A percentile compares a stretch with the other conserved stretches of the same genome.
phyloP scores from a whole-genome alignment of 169 alveolate species.

The Cardiosporidium cionae region DNA sequence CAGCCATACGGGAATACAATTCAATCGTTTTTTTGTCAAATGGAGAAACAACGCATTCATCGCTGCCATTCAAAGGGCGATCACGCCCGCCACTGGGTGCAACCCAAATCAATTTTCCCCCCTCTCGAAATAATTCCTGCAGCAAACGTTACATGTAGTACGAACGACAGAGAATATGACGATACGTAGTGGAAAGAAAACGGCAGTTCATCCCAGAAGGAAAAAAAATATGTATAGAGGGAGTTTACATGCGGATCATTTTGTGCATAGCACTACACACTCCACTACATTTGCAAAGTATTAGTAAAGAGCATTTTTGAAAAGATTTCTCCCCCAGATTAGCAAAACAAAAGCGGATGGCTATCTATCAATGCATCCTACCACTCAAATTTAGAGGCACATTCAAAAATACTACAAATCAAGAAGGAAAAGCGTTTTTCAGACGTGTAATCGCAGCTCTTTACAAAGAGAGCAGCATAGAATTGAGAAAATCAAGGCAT shows the following conservation, averaged over 20 bases:
- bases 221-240: not conserved
- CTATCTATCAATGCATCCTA: no score
- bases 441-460: no score
- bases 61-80: conserved; percentile 11
- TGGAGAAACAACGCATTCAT: not conserved
- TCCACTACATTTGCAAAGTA: no score
- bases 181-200: not conserved
- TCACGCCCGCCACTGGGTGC: conserved; percentile 42
- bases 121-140: conserved; percentile 16
- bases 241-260: not conserved
- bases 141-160: not conserved
- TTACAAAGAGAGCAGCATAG: no score
- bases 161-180: not conserved
- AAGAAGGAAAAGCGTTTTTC: no score
- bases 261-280: no score
- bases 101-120: conserved; percentile 27
- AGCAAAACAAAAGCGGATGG: no score
- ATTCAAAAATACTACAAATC: no score
- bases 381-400: no score
- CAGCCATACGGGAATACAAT: conserved; percentile 8
- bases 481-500: no score
- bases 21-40: conserved; percentile 23
- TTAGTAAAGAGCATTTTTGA: no score
- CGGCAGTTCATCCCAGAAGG: not conserved
- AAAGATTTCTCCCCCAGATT: no score